A percentile compares a stretch with the other conserved stretches of the same genome.
These are phyloP conservation scores for Aspergillus ostianus DNA, from an alignment of 495 filamentous ascomycete species.

Conservation along the genomic window DNA sequence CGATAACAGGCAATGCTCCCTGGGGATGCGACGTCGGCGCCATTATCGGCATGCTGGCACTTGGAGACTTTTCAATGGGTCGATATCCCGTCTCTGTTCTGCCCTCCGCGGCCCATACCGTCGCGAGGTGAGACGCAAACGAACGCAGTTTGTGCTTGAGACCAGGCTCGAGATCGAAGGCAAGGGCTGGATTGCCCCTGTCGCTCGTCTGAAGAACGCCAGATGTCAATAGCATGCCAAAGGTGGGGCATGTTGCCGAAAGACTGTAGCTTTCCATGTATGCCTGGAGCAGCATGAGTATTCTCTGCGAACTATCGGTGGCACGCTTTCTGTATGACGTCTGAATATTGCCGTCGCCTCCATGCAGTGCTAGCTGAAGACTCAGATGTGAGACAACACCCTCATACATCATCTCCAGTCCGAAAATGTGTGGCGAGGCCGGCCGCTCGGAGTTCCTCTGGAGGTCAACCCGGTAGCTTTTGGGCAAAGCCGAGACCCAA, in stretches of 20 bases:
- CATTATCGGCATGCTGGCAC: background rate
- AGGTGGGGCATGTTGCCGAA: slow-evolving; percentile 35
- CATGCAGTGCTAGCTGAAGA: slow-evolving; percentile 30
- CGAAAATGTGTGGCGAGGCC: slow-evolving; percentile 41
- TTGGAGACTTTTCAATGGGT: background rate
- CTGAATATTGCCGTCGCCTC: slow-evolving; percentile 24
- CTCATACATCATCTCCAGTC: slow-evolving; percentile 40
- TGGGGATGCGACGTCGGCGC: slow-evolving; percentile 4
- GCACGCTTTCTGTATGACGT: slow-evolving; percentile 26
- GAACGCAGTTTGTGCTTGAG: slow-evolving; percentile 32
- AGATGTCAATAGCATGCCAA: slow-evolving; percentile 34
- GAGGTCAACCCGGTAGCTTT: slow-evolving; percentile 35
- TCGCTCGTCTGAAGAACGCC: slow-evolving; percentile 16
- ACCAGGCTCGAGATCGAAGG: slow-evolving; percentile 29
- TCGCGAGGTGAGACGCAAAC: slow-evolving; percentile 34
- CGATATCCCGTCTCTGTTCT: background rate
- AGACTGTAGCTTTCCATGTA: slow-evolving; percentile 43
- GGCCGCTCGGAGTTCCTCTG: slow-evolving; percentile 25
- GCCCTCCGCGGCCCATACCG: slow-evolving; percentile 28
- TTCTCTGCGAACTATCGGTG: slow-evolving; percentile 33
- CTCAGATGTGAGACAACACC: slow-evolving; percentile 30
- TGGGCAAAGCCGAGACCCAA: slow-evolving; percentile 35
- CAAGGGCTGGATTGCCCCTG: background rate
- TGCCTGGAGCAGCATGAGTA: slow-evolving; percentile 31
- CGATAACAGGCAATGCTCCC: slow-evolving; percentile 5